These are phyloP conservation scores for Tagetes patula DNA, from an alignment of 129 eudicot genomes.

Conservation along the genomic window DNA sequence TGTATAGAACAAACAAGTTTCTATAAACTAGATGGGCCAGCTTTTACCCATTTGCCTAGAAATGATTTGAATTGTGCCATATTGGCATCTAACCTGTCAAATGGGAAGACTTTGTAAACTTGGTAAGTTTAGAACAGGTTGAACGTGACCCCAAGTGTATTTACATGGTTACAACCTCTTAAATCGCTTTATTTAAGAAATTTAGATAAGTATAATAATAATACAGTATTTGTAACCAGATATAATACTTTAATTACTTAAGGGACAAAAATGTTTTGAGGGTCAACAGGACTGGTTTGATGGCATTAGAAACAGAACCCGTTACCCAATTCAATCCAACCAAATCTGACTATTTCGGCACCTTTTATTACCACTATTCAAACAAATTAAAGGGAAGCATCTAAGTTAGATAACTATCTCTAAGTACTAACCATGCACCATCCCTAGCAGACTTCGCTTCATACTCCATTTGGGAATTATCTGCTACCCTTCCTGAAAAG, in stretches of 20 bases:
- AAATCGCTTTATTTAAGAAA: not conserved
- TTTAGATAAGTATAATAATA: not conserved
- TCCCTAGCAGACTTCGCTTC: constrained; percentile 99
- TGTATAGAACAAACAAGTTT: too few relatives aligned
- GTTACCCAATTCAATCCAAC: not conserved
- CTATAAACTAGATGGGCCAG: not conserved
- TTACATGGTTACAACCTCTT: not conserved
- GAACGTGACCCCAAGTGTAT: not conserved
- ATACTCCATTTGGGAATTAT: constrained; percentile 79
- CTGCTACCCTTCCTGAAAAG: constrained; percentile 50
- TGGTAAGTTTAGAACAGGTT: not conserved
- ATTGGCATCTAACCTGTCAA: not conserved
- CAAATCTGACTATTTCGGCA: not conserved
- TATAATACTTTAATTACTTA: not conserved
- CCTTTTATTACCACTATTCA: constrained; percentile 1
- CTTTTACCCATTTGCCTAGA: not conserved
- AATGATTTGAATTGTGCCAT: not conserved
- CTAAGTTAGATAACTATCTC: constrained; percentile 4
- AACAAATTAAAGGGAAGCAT: not conserved
- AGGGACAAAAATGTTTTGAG: not conserved
- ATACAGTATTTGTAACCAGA: not conserved
- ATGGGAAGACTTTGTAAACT: not conserved
- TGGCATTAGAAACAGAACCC: not conserved
- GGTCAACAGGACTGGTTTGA: not conserved
- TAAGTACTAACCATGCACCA: constrained; percentile 85